Base-by-base conservation (phyloP, 306 rosid genomes). In the Fragaria ananassa region DNA sequence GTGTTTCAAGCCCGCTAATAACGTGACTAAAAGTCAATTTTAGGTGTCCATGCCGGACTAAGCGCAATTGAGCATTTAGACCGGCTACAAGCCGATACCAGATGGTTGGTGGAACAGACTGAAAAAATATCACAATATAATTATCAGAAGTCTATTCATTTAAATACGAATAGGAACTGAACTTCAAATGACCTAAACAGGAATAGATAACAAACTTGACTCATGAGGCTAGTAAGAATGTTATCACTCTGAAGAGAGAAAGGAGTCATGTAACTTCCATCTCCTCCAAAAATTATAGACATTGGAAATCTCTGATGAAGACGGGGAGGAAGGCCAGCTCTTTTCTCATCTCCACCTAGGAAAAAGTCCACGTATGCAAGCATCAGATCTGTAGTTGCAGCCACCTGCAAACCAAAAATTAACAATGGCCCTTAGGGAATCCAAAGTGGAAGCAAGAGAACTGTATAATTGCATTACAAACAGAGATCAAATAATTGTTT, bases 71-170 rank as follows among this genome's bases (percentile, higher is more conserved):
- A 71, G 99, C 97, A 72, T 95, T 92, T 51, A 95, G 88, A 79
- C 99, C 97, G 75, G 99, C 96, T 79, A 92, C 97, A 70, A 95
- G 86, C 64, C 99, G 97, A 79, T 90, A 92, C 99, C 99, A 95
- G 73, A 87, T 88, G 56, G 99, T 95, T 44, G 99, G 88, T 50
- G 97, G 97, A 78, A 95, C 81, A 41, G 90, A 83, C 99, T 95
- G 83, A 62, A 77, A 49, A 68, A 56, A 58, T 77, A 42, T 27
- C 67, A 82, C 19, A 54, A 81, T 3, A 71, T 58, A 72, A 74
- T 46, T 64, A 60, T 84, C 71, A 78, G 35, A 78, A 45, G 53
- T 45, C 13, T 61, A 64, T 58, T 68, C 37, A 82, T 65, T 10
- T 19, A 67, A 63, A 67, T 54, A 50, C 15, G 10, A 83, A 78